Evolutionary conservation across 169 alveolate genomes (phyloP), one percentile per base, ranked within the genome.

Genomic region (Cryptosporidium sp.): DNA sequence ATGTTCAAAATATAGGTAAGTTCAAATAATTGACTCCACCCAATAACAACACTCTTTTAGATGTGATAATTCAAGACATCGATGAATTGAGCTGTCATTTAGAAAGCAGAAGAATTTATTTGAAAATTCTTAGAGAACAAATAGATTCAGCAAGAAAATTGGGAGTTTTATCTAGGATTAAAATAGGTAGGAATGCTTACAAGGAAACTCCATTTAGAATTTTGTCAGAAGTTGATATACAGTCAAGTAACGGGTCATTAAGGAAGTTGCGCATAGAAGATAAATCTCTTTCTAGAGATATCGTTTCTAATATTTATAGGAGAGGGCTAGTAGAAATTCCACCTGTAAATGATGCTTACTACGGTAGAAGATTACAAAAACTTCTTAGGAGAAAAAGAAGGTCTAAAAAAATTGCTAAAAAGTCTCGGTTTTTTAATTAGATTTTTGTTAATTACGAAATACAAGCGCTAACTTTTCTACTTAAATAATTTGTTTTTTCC

Each of bases 1-100:
- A 80, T 48, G 69, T 80, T 26, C 26, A 61, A 41, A 80, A 65
- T 41, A 80, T 80, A 62, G 89, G 89, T 80, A 80, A 80, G 89
- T 80, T 8, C 33, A 35, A 21, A 16, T 26, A 26, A n/a, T 73
- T 2, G 5, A n/a, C 18, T 12, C 16, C 4, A 1, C 10, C 2
- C 6, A 35, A 18, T 62, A 12, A 35, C 21, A n/a, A 51, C 3
- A 14, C 75, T 80, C 35, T 16, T 39, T 62, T 65, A 80, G 89
- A 62, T 62, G 8, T 33, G 29, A 21, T 80, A 62, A 80, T 80
- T 31, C 45, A 41, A 14, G 89, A 65, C 29, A 43, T 80, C 33
- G 65, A 80, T 31, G 12, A 14, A 31, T 12, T 43, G 0, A 31
- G 43, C 18, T 23, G 41, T 8, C n/a, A 65, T 14, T 7, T 61